A percentile compares a stretch with the other conserved stretches of the same genome.
Evolutionary conservation across 805 yeast genomes (phyloP).

Genomic region (Ogataea paraovalis): DNA sequence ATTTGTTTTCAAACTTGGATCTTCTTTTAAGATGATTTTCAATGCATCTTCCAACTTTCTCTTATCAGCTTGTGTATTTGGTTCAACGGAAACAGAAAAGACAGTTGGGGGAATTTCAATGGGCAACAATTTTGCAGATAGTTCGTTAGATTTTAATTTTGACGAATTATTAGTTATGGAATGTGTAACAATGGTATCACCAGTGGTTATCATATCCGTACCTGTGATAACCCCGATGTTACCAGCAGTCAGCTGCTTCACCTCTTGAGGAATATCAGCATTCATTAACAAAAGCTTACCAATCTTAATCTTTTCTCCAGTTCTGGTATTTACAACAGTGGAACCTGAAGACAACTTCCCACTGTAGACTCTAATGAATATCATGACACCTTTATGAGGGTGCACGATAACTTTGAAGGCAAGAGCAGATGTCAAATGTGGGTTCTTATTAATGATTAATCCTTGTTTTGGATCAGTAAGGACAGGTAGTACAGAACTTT

Average conservation of each 20-base stretch:
- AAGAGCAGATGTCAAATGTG: conserved; percentile 66
- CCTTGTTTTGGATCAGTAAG: conserved; percentile 42
- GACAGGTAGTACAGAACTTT: conserved; percentile 26
- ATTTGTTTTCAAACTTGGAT: conserved; percentile 75
- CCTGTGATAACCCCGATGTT: conserved; percentile 90
- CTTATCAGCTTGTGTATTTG: conserved; percentile 76
- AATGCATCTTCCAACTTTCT: conserved; percentile 70
- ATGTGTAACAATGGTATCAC: conserved; percentile 80
- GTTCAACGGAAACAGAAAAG: conserved; percentile 80
- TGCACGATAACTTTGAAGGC: conserved; percentile 93
- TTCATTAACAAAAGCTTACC: conserved; percentile 77
- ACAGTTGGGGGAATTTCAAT: conserved; percentile 90
- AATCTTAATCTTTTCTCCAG: conserved; percentile 61
- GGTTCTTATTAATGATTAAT: conserved; percentile 48
- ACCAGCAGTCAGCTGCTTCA: conserved; percentile 60
- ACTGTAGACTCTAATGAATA: conserved; percentile 83
- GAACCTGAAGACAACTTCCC: conserved; percentile 67
- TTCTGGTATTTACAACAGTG: conserved; percentile 62
- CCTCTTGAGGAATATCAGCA: conserved; percentile 80
- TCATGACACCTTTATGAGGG: conserved; percentile 75
- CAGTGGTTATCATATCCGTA: conserved; percentile 71
- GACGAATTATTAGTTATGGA: conserved; percentile 41
- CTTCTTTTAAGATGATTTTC: conserved; percentile 68
- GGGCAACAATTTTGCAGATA: conserved; percentile 58
- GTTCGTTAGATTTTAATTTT: conserved; percentile 32